Evolutionary conservation across 2,329 filamentous ascomycete species (phyloP).

Genomic region (Allantophomopsis cytisporea): DNA sequence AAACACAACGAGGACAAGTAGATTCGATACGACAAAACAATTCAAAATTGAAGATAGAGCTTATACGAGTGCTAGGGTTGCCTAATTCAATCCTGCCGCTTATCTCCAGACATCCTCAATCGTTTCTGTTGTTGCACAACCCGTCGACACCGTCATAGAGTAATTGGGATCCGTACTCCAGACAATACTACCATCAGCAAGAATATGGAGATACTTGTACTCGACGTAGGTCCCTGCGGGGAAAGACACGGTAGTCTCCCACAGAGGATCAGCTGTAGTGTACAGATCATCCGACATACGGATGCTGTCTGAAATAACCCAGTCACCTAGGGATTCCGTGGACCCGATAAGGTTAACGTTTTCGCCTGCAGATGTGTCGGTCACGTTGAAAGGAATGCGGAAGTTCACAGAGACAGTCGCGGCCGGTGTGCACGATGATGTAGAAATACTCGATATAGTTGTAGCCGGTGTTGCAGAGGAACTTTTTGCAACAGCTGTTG

Average conservation of each 20-base stretch:
- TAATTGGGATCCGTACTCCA: conserved; percentile 39
- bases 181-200: conserved; percentile 31
- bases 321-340: conserved; percentile 40
- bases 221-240: conserved; percentile 37
- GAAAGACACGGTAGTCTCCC: conserved; percentile 40
- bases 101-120: background rate
- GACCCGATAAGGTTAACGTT: conserved; percentile 50
- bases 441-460: background rate
- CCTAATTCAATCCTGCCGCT: too few relatives aligned
- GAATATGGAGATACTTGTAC: conserved; percentile 54
- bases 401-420: conserved; percentile 41
- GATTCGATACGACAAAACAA: too few relatives aligned
- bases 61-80: too few relatives aligned
- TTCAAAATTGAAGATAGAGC: too few relatives aligned
- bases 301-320: conserved; percentile 38
- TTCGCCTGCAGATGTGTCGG: conserved; percentile 46
- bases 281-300: conserved; percentile 43
- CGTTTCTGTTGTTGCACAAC: background rate
- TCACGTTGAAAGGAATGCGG: conserved; percentile 32
- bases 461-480: too few relatives aligned
- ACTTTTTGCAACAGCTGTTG: too few relatives aligned
- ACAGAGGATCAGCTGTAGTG: conserved; percentile 40
- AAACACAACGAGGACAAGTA: too few relatives aligned
- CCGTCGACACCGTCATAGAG: background rate
- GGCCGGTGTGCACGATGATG: background rate